phyloP scores from a whole-genome alignment of 2,329 filamentous ascomycete genomes.

The Trichoderma hamatum region DNA sequence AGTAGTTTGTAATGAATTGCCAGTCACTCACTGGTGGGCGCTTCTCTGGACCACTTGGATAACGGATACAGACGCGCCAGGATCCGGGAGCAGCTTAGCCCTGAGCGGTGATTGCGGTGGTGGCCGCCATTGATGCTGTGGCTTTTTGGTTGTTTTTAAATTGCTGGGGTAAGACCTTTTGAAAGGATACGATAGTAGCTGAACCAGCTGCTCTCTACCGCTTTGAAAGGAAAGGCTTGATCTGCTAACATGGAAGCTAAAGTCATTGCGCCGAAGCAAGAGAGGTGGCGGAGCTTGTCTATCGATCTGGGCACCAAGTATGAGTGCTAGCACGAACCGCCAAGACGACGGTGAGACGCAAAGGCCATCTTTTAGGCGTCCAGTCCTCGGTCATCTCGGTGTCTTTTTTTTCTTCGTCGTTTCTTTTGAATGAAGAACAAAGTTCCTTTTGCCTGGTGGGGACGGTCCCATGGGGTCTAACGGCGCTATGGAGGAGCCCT shows the following conservation, averaged over 20 bases:
- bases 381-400: conserved; percentile 13
- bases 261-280: conserved; percentile 2
- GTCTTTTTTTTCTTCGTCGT: not conserved
- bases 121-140: not conserved
- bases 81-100: conserved; percentile 14
- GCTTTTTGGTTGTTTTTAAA: not conserved
- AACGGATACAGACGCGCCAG: conserved; percentile 11
- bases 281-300: not conserved
- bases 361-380: conserved; percentile 3
- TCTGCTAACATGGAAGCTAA: not conserved
- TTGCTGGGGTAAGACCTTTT: conserved; percentile 1
- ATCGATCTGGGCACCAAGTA: conserved; percentile 1
- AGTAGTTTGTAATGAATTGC: not conserved
- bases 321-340: not conserved
- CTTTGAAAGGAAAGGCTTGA: conserved; percentile 8
- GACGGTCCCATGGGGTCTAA: not conserved
- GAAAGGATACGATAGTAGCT: not conserved
- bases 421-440: not conserved
- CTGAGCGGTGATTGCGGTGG: conserved; percentile 8
- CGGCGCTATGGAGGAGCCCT: not conserved
- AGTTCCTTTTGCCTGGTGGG: not conserved
- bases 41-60: not conserved
- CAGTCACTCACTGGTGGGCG: not conserved
- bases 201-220: not conserved
- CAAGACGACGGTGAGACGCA: conserved; percentile 1